phyloP scores from a whole-genome alignment of 345 rosid species.

The Garcia nutans region DNA sequence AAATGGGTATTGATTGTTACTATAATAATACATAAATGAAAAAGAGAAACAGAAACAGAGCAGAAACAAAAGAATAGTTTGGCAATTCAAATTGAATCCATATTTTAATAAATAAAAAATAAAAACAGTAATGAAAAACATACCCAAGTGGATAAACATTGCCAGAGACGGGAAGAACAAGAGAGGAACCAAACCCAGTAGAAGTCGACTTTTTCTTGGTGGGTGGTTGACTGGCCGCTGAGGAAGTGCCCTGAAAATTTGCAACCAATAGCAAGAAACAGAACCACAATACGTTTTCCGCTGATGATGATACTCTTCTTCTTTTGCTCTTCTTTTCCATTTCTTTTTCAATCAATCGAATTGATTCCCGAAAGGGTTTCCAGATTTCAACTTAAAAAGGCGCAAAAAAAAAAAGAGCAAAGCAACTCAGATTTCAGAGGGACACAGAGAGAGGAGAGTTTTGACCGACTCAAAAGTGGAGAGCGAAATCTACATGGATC shows the following conservation, averaged over 20 bases:
- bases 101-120: background rate
- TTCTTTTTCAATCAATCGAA: background rate
- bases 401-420: background rate
- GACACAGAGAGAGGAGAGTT: background rate
- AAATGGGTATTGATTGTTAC: background rate
- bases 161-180: conserved; percentile 64
- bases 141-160: conserved; percentile 96
- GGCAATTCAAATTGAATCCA: background rate
- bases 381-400: background rate
- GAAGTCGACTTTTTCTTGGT: conserved; percentile 22
- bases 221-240: conserved; percentile 34
- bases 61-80: background rate
- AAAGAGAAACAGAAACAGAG: too few species aligned
- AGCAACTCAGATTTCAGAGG: background rate
- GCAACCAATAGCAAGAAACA: conserved; percentile 13
- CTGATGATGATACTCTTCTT: conserved; percentile 6
- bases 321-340: conserved; percentile 22
- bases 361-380: background rate
- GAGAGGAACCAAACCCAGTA: conserved; percentile 41
- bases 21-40: background rate
- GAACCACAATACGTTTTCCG: background rate
- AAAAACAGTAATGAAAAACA: background rate
- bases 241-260: conserved; percentile 26
- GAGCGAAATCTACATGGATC: background rate
- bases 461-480: background rate